These are phyloP conservation scores for Zygotorulaspora florentina DNA, from an alignment of 805 yeast species.

Conservation along the genomic window DNA sequence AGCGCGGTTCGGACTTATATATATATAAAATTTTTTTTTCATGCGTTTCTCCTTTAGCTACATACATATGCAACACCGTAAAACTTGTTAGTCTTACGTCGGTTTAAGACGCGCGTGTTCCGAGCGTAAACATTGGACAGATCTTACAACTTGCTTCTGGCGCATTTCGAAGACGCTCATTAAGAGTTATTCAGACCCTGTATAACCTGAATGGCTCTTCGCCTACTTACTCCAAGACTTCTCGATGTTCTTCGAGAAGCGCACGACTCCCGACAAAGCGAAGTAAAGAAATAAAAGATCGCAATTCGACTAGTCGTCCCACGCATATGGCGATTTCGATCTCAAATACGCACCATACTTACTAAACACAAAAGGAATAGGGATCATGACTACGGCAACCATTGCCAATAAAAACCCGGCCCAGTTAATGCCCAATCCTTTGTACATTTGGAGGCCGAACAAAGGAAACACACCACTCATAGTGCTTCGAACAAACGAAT, in stretches of 20 bases:
- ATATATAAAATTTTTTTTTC: neutral
- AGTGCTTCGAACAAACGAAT: slow-evolving; percentile 48
- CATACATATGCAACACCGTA: no score
- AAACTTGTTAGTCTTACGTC: no score
- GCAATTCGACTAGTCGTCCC: slow-evolving; percentile 28
- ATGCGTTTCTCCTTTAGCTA: neutral
- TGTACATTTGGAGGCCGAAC: slow-evolving; percentile 55
- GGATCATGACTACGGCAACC: slow-evolving; percentile 46
- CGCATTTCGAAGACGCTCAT: no score
- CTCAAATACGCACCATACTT: slow-evolving; percentile 43
- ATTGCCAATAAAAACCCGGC: slow-evolving; percentile 52
- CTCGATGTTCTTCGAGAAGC: neutral
- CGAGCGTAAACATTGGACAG: no score
- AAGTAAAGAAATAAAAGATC: neutral
- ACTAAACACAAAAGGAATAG: slow-evolving; percentile 53
- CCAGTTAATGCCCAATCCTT: slow-evolving; percentile 53
- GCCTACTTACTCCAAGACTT: neutral
- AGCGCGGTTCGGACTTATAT: neutral
- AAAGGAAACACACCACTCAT: slow-evolving; percentile 57
- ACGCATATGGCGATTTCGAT: slow-evolving; percentile 46
- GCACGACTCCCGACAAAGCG: neutral
- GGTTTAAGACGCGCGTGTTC: no score
- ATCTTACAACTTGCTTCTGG: no score
- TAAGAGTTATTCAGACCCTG: no score
- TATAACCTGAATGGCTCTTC: no score